Evolutionary conservation across 768 basidiomycete species (phyloP).

Genomic region (Tricholoma matsutake): DNA sequence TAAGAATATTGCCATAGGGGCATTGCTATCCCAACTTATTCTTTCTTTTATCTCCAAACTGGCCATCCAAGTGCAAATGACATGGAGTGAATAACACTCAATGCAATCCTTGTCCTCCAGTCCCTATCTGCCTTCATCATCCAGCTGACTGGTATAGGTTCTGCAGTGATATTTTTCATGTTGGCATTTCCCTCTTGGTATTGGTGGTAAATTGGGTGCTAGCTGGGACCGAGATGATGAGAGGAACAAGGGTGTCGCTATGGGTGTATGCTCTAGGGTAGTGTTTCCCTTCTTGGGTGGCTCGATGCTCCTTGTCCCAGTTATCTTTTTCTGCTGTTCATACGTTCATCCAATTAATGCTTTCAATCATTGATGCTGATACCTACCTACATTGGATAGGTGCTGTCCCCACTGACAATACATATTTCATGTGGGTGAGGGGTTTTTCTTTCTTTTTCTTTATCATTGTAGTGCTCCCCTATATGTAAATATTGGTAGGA

Average conservation of each 20-base stretch:
- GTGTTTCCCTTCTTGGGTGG: background rate
- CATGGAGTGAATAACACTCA: too few relatives aligned
- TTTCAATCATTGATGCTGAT: too few relatives aligned
- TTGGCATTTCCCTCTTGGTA: constrained; percentile 52
- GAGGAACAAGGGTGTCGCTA: constrained; percentile 53
- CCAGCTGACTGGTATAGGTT: constrained; percentile 71
- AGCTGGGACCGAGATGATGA: constrained; percentile 26
- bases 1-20: constrained; percentile 44
- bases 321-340: too few relatives aligned
- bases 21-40: constrained; percentile 54
- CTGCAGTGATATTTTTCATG: constrained; percentile 72
- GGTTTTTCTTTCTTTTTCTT: too few relatives aligned
- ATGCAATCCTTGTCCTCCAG: constrained; percentile 61
- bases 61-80: constrained; percentile 45
- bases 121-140: constrained; percentile 51
- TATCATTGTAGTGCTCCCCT: too few relatives aligned
- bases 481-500: too few relatives aligned
- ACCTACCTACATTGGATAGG: too few relatives aligned
- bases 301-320: too few relatives aligned
- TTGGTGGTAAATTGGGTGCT: constrained; percentile 48
- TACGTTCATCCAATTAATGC: too few relatives aligned
- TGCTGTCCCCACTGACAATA: too few relatives aligned
- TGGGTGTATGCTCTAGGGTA: constrained; percentile 64
- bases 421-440: too few relatives aligned
- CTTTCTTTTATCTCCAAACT: constrained; percentile 28